phyloP scores from a whole-genome alignment of 1,139 yeast species.

The Hyphopichia fennica region DNA sequence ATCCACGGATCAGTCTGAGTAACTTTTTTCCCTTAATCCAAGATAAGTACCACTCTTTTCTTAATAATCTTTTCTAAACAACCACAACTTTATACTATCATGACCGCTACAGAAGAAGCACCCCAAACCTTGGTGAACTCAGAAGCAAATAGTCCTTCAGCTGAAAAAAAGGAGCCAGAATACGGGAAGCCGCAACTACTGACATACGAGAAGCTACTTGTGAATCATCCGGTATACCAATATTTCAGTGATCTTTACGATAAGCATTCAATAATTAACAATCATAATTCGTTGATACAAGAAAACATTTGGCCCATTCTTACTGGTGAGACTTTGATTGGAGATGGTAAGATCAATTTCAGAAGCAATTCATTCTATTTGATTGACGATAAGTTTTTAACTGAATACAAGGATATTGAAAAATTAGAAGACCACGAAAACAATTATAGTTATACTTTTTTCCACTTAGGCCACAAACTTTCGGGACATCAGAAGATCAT shows the following conservation, averaged over 20 bases:
- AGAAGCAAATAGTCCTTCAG: neutral
- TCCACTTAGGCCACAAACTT: slow-evolving; percentile 45
- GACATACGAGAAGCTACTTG: neutral
- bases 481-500: slow-evolving; percentile 53
- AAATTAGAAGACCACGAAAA: slow-evolving; percentile 1
- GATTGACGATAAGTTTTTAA: slow-evolving; percentile 30
- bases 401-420: slow-evolving; percentile 12
- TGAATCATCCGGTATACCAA: slow-evolving; percentile 8
- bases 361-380: slow-evolving; percentile 39
- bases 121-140: slow-evolving; percentile 4
- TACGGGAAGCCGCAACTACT: neutral
- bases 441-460: slow-evolving; percentile 29
- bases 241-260: slow-evolving; percentile 9
- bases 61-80: too few relatives aligned
- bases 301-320: slow-evolving; percentile 30
- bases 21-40: too few relatives aligned
- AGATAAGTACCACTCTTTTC: too few relatives aligned
- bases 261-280: slow-evolving; percentile 5
- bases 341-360: slow-evolving; percentile 35
- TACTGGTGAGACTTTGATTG: slow-evolving; percentile 38
- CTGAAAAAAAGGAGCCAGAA: neutral
- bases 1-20: too few relatives aligned
- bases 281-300: slow-evolving; percentile 14
- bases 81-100: neutral
- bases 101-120: slow-evolving; percentile 5